A percentile compares a stretch with the other conserved stretches of the same genome.
These are phyloP conservation scores for Aspergillus jensenii DNA, from an alignment of 2,329 filamentous ascomycete species.

Conservation along the genomic window DNA sequence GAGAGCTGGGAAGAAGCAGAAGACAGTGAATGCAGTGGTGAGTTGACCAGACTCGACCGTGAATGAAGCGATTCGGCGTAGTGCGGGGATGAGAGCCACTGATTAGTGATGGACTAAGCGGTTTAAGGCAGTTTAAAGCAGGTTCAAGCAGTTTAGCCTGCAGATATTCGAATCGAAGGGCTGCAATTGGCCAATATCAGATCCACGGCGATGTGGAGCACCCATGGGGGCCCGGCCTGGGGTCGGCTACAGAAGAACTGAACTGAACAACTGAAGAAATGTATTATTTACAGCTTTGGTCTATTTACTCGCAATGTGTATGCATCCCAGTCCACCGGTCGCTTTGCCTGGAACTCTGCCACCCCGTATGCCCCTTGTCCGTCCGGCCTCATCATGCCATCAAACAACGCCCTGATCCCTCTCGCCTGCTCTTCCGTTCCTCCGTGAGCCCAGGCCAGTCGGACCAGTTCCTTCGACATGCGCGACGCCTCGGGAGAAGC, in stretches of 20 bases:
- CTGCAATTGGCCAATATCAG: not conserved
- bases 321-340: conserved; percentile 26
- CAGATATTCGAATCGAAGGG: not conserved
- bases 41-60: no score
- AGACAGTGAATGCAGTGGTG: not conserved
- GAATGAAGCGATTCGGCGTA: not conserved
- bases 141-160: not conserved
- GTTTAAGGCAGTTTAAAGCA: not conserved
- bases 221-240: no score
- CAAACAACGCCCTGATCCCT: conserved; percentile 25
- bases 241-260: no score
- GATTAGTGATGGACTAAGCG: no score
- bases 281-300: not conserved
- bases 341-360: conserved; percentile 23
- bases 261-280: no score
- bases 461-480: conserved; percentile 37
- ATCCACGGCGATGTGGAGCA: no score
- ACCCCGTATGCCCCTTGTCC: conserved; percentile 23
- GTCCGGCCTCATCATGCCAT: conserved; percentile 29
- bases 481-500: conserved; percentile 31
- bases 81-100: not conserved
- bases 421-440: conserved; percentile 17
- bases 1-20: not conserved
- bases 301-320: conserved; percentile 10
- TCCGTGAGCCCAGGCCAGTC: conserved; percentile 26